Evolutionary conservation across 164 flowering plant genomes (phyloP).

Genomic region (Liriodendron chinense): DNA sequence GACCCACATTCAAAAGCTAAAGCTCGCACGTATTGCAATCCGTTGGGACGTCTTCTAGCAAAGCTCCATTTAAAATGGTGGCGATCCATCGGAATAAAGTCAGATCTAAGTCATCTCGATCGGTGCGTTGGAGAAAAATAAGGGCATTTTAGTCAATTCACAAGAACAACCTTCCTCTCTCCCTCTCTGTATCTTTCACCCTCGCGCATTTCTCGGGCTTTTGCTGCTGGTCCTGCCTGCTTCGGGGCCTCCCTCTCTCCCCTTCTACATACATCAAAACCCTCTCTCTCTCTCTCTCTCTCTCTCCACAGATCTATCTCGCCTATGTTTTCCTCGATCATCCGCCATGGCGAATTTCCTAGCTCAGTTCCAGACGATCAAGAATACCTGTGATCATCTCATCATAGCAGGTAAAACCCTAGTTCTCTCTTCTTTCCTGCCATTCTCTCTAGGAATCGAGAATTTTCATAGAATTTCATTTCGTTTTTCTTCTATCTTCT

Average conservation of each 20-base stretch:
- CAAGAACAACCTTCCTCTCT: too few relatives aligned
- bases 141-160: too few relatives aligned
- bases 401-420: slow-evolving; percentile 60
- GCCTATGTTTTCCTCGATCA: slow-evolving; percentile 24
- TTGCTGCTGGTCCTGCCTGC: background rate
- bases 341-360: slow-evolving; percentile 74
- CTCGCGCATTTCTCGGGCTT: background rate
- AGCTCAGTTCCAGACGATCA: slow-evolving; percentile 91
- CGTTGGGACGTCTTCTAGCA: too few relatives aligned
- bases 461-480: background rate
- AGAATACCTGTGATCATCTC: slow-evolving; percentile 64
- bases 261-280: background rate
- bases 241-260: background rate
- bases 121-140: too few relatives aligned
- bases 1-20: too few relatives aligned
- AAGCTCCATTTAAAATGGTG: too few relatives aligned
- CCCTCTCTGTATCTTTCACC: background rate
- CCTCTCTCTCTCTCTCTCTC: background rate
- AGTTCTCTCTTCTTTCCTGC: background rate
- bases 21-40: too few relatives aligned
- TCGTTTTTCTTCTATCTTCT: background rate
- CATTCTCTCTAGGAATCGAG: background rate
- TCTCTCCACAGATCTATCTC: background rate
- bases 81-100: too few relatives aligned
- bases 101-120: too few relatives aligned